Base-by-base conservation (phyloP, 2,329 filamentous ascomycete genomes). In the Aspergillus hortae region DNA sequence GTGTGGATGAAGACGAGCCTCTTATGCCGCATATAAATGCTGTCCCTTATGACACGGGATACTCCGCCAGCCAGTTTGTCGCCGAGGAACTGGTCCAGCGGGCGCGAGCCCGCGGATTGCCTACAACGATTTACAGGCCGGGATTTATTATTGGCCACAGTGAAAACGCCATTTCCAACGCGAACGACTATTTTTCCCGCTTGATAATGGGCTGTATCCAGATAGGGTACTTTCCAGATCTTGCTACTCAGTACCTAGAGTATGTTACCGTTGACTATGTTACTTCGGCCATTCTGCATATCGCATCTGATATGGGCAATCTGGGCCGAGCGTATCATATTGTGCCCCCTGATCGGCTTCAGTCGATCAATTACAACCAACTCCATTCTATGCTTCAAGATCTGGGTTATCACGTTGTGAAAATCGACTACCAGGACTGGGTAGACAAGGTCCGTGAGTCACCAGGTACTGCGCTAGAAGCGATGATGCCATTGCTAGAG, bases 251-350 rank as follows among this genome's bases (percentile, higher is more conserved):
- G 23, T 30, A 33, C 10, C 21, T 48, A 7, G 46, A 48, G 17
- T 48, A 41, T 15, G 23, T 32, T 15, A 48, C 46, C 15, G 36
- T 48, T 17, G 46, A 48, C 33, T 48, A 48, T 30, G 46, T 48
- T 15, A 38, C 30, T 21, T 25, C 19, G 12, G 19, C 46, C 21
- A 19, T 32, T 10, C 9, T 48, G 6, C 46, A 48, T 19, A 48
- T 48, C 23, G 46, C 35, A 48, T 32, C 46, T 6, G 23, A 27
- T 5, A 48, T 12, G 6, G 17, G 36, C 3, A 48, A 48, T 23
- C 35, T 48, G 10, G 46, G 46, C 10, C 17, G 19, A 10, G 35
- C 46, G 9, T 48, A 41, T 41, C 19, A 42, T 14, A 30, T 48
- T 11, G 35, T 48, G 12, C 21, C 46, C 15, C 46, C 46, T 19